Evolutionary conservation across 2,329 filamentous ascomycete species (phyloP).

Genomic region (Akanthomyces lecanii): DNA sequence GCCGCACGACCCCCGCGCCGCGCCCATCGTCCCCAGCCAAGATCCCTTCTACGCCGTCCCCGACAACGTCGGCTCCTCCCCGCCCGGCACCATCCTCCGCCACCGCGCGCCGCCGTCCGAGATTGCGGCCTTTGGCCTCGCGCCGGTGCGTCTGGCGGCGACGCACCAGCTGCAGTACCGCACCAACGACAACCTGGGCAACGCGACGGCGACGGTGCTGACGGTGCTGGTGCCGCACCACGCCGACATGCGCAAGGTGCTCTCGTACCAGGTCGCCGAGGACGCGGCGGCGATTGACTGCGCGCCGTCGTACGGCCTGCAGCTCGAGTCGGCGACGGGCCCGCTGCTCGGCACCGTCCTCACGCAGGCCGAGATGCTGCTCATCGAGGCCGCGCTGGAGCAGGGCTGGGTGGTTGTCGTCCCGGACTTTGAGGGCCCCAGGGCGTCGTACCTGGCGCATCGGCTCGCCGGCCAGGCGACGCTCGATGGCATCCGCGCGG

Average conservation of each 20-base stretch:
- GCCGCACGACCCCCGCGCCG: background rate
- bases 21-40: constrained; percentile 15
- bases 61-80: background rate
- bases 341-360: constrained; percentile 35
- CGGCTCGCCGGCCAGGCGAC: constrained; percentile 38
- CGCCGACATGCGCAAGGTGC: constrained; percentile 25
- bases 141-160: constrained; percentile 20
- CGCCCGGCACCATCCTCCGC: constrained; percentile 18
- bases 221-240: constrained; percentile 36
- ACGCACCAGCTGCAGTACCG: constrained; percentile 36
- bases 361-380: constrained; percentile 23
- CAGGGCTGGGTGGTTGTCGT: constrained; percentile 44
- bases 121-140: constrained; percentile 19
- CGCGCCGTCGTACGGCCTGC: constrained; percentile 25
- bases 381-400: constrained; percentile 29
- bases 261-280: constrained; percentile 41
- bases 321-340: constrained; percentile 20
- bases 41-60: constrained; percentile 22
- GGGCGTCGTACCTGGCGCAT: constrained; percentile 39
- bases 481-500: constrained; percentile 42
- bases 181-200: constrained; percentile 33
- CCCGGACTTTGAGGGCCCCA: constrained; percentile 44
- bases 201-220: constrained; percentile 34
- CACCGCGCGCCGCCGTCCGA: constrained; percentile 16
- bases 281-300: constrained; percentile 36